Base-by-base conservation (phyloP, 805 yeast genomes). In the Metschnikowia borealis region DNA sequence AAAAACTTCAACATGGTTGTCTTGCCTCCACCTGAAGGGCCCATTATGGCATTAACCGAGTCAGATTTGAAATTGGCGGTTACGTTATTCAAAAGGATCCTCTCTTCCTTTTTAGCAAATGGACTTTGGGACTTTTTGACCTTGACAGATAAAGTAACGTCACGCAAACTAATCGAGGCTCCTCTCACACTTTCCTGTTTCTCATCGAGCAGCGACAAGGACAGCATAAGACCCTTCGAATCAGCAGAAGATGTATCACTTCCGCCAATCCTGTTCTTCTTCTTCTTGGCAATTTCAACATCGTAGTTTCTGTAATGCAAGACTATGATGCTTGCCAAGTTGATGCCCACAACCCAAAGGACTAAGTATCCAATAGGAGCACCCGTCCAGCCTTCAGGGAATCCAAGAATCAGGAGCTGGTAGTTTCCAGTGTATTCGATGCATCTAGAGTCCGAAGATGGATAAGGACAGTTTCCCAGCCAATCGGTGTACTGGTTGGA, bases 11-110 rank as follows among this genome's bases (percentile, higher is more conserved):
- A 66, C 40, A 87, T 62, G 0, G 91, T 81, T 0, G 89, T 82
- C 60, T 86, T 86, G 8, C 92, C 94, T 0, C 87, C 81, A 0
- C 92, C 92, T 0, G 90, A 85, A 0, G 92, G 91, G 0, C 94
- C 94, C 83, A 86, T 79, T 40, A 86, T 84, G 4, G 84, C 88
- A 60, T 84, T 86, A 8, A 87, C 69, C 38, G 79, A 72, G 14
- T 84, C 82, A 2, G 83, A 74, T 29, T 68, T 65, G 59, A 85
- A 83, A 6, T 58, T 54, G 0, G 85, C 88, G 48, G 70, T 64
- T 13, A 87, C 68, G 15, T 73, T 63, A 38, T 73, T 60, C 37
- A 84, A 59, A 18, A 58, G 46, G 14, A 47, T 44, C 42, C 66
- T 55, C 13, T 51, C 50, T 11, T 38, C 47, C 32, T 43, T 53